Evolutionary conservation across 768 basidiomycete species (phyloP).

Genomic region (Suillus clintonianus): DNA sequence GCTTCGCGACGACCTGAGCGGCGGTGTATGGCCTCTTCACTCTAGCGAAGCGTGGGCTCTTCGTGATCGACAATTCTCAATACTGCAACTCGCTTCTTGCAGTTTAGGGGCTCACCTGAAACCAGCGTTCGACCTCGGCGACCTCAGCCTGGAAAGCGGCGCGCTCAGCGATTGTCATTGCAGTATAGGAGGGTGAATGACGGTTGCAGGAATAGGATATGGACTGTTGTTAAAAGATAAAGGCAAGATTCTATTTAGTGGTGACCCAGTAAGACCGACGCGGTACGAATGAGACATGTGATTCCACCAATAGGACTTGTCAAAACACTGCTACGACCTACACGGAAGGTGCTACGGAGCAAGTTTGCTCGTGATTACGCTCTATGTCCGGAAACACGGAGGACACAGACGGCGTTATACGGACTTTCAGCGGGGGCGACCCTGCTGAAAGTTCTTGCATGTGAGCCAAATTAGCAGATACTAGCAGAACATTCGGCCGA

Average conservation of each 20-base stretch:
- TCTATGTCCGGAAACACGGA: conserved; percentile 17
- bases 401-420: conserved; percentile 11
- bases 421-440: conserved; percentile 10
- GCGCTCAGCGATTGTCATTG: conserved; percentile 64
- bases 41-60: conserved; percentile 86
- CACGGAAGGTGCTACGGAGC: background rate
- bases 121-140: conserved; percentile 85
- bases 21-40: conserved; percentile 93
- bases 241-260: background rate
- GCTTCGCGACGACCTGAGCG: conserved; percentile 89
- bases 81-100: background rate
- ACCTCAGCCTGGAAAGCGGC: conserved; percentile 79
- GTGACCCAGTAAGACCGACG: background rate
- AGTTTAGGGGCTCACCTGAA: conserved; percentile 63
- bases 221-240: conserved; percentile 9
- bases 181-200: conserved; percentile 15
- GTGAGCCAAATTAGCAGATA: background rate
- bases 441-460: background rate
- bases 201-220: conserved; percentile 26
- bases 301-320: conserved; percentile 31
- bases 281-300: conserved; percentile 41
- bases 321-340: background rate
- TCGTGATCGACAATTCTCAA: conserved; percentile 6
- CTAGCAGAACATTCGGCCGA: background rate
- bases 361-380: conserved; percentile 23